A percentile compares a stretch with the other conserved stretches of the same genome.
Conservation (phyloP, 176 grass and related monocot genomes). For the Eragrostis curvula region DNA sequence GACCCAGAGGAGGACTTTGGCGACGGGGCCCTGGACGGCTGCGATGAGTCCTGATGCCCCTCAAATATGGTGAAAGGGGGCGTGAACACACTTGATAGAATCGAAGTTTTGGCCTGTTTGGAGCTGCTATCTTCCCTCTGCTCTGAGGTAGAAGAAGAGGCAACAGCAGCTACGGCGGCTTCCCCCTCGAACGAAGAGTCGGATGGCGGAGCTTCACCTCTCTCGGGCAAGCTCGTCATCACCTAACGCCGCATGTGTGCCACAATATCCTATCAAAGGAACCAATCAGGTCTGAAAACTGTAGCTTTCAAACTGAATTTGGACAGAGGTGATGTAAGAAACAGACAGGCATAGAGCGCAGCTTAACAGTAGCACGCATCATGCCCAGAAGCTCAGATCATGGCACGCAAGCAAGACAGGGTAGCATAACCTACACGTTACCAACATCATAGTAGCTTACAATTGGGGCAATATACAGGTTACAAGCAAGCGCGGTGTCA, state of each 20-base stretch:
- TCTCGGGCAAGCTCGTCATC: conserved; percentile 87
- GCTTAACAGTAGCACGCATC: neutral
- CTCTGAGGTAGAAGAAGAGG: conserved; percentile 30
- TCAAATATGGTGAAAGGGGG: conserved; percentile 81
- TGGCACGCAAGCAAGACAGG: neutral
- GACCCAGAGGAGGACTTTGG: conserved; percentile 42
- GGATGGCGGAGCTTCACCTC: conserved; percentile 36
- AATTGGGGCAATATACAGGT: conserved; percentile 9
- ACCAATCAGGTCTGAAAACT: neutral
- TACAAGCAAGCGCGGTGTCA: conserved; percentile 6
- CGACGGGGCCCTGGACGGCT: conserved; percentile 17
- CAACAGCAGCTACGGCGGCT: neutral
- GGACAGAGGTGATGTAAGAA: neutral
- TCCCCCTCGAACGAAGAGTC: conserved; percentile 5
- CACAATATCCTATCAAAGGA: neutral
- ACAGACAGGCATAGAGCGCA: neutral
- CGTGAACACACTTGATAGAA: conserved; percentile 62
- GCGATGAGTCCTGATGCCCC: conserved; percentile 42
- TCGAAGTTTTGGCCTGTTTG: conserved; percentile 53
- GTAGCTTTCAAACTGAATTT: neutral
- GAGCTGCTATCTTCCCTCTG: conserved; percentile 36
- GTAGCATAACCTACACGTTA: neutral
- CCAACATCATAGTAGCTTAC: neutral
- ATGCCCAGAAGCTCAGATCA: neutral
- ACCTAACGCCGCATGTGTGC: conserved; percentile 59